A percentile compares a stretch with the other conserved stretches of the same genome.
Evolutionary conservation across 169 alveolate genomes (phyloP).

Genomic region (Babesia gibsoni): DNA sequence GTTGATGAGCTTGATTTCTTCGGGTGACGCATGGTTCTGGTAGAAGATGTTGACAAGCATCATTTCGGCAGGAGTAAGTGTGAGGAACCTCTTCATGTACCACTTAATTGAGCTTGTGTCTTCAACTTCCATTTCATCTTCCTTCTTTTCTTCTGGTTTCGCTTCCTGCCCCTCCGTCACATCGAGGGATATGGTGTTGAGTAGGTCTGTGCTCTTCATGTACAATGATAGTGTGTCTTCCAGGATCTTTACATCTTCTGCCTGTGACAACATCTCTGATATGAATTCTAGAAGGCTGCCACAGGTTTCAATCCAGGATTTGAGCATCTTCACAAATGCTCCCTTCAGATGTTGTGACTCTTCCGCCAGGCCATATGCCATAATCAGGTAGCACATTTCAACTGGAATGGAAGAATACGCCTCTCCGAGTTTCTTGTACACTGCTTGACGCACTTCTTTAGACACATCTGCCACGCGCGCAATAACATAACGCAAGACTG

Average conservation of each 20-base stretch:
- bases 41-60: constrained; percentile 21
- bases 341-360: neutral
- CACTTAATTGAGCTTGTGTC: neutral
- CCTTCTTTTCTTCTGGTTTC: neutral
- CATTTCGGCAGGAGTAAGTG: constrained; percentile 34
- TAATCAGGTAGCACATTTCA: constrained; percentile 17
- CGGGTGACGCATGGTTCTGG: constrained; percentile 27
- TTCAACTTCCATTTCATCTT: neutral
- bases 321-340: constrained; percentile 22
- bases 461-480: constrained; percentile 26
- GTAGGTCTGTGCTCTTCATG: constrained; percentile 23
- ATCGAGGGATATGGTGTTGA: neutral
- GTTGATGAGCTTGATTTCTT: constrained; percentile 4
- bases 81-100: constrained; percentile 6
- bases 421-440: constrained; percentile 18
- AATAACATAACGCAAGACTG: constrained; percentile 4
- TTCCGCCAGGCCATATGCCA: constrained; percentile 29
- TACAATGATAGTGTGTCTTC: constrained; percentile 9
- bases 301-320: constrained; percentile 10
- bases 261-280: constrained; percentile 15
- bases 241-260: constrained; percentile 12
- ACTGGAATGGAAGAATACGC: constrained; percentile 19
- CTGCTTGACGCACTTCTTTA: constrained; percentile 31
- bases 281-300: constrained; percentile 23
- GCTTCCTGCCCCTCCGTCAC: neutral